A percentile compares a stretch with the other conserved stretches of the same genome.
These are phyloP conservation scores for Isatis tinctoria DNA, from an alignment of 345 rosid genomes.

Conservation along the genomic window DNA sequence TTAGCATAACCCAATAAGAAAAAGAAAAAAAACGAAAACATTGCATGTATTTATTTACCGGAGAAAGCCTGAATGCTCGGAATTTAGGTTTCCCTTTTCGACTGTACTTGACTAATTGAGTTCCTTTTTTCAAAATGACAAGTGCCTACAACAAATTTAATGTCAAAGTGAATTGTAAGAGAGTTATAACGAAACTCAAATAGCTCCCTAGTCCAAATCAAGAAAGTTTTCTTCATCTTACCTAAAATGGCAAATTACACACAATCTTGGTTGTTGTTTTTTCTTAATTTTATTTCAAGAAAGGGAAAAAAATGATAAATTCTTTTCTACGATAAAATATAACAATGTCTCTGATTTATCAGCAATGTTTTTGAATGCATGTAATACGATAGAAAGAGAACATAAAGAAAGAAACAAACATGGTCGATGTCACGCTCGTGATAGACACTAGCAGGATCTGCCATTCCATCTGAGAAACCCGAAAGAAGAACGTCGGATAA, in stretches of 20 bases:
- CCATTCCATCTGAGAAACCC: conserved; percentile 97
- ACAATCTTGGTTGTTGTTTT: neutral
- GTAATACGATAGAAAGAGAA: neutral
- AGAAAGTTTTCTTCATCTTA: neutral
- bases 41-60: conserved; percentile 32
- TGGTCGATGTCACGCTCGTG: conserved; percentile 91
- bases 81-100: conserved; percentile 93
- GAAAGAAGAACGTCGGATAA: conserved; percentile 43
- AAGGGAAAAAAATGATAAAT: too few species aligned
- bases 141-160: conserved; percentile 56
- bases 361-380: neutral
- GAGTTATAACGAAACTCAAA: neutral
- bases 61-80: conserved; percentile 68
- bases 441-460: conserved; percentile 77
- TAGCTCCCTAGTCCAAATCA: neutral
- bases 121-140: conserved; percentile 69
- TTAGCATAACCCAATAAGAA: neutral
- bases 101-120: conserved; percentile 87
- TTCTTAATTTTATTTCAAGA: neutral
- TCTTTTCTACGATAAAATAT: neutral
- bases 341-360: neutral
- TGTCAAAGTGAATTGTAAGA: neutral
- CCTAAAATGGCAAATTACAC: neutral
- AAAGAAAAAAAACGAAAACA: neutral
- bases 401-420: conserved; percentile 30